Evolutionary conservation across 2,329 filamentous ascomycete species (phyloP).

Genomic region (Herpomyces periplanetae): DNA sequence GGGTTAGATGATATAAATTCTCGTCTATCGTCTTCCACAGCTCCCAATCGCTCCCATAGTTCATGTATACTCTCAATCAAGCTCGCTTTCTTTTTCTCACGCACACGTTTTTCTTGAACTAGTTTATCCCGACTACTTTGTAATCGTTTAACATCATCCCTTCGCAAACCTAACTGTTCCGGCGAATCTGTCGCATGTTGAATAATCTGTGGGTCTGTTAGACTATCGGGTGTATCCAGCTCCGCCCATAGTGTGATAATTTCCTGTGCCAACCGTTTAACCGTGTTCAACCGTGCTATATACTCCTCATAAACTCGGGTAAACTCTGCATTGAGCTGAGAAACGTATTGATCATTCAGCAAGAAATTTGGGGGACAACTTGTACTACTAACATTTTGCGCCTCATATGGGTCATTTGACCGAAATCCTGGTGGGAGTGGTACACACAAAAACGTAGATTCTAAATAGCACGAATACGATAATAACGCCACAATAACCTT

Average conservation of each 20-base stretch:
- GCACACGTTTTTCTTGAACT: constrained; percentile 45
- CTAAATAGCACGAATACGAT: constrained; percentile 82
- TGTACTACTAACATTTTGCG: constrained; percentile 30
- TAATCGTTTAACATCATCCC: constrained; percentile 38
- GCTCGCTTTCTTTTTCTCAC: constrained; percentile 37
- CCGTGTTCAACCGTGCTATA: constrained; percentile 32
- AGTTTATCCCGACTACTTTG: constrained; percentile 39
- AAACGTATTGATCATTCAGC: constrained; percentile 57
- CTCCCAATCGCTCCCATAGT: constrained; percentile 53
- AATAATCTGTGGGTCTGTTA: constrained; percentile 55
- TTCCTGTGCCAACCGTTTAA: constrained; percentile 33
- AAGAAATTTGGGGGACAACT: constrained; percentile 41
- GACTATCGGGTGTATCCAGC: constrained; percentile 62
- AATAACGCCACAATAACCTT: constrained; percentile 74
- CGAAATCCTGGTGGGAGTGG: constrained; percentile 49
- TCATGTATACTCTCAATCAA: constrained; percentile 36
- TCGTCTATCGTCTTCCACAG: constrained; percentile 47
- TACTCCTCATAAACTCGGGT: constrained; percentile 89
- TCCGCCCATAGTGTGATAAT: constrained; percentile 89
- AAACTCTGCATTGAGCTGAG: constrained; percentile 57
- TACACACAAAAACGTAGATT: constrained; percentile 50
- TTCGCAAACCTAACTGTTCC: constrained; percentile 67
- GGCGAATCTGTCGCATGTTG: constrained; percentile 62
- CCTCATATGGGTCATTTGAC: too few relatives aligned
- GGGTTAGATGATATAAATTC: constrained; percentile 52